phyloP scores from a whole-genome alignment of 192 early-diverging fungal species.

The Rhizoclosmatium globosum region DNA sequence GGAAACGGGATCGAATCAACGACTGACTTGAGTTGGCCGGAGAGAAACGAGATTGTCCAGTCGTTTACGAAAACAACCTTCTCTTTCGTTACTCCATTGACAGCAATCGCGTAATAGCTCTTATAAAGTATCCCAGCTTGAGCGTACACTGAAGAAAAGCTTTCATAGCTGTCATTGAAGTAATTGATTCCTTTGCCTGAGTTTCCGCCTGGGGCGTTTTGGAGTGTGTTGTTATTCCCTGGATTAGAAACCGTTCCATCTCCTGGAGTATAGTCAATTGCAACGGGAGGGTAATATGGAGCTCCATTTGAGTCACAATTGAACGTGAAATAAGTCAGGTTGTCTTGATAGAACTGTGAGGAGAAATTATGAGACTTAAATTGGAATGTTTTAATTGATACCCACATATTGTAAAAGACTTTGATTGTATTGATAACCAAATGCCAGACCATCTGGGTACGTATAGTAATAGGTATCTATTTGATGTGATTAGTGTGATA shows the following conservation, averaged over 20 bases:
- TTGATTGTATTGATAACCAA: too few relatives aligned
- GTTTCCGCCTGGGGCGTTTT: not conserved
- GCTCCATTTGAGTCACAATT: not conserved
- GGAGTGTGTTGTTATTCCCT: constrained; percentile 7
- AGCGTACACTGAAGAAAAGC: not conserved
- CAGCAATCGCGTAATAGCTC: not conserved
- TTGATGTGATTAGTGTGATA: too few relatives aligned
- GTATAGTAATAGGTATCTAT: too few relatives aligned
- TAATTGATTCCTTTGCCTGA: not conserved
- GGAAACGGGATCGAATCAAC: constrained; percentile 3
- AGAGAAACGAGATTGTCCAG: not conserved
- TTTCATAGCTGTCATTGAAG: not conserved
- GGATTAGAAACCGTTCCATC: not conserved
- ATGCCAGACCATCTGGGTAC: too few relatives aligned
- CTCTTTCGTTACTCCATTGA: not conserved
- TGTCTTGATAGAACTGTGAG: not conserved
- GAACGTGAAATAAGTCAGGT: not conserved
- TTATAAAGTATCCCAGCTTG: not conserved
- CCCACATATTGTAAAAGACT: too few relatives aligned
- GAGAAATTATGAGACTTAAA: not conserved
- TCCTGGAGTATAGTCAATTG: not conserved
- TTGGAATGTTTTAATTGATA: not conserved
- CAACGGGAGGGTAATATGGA: not conserved
- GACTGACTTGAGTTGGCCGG: not conserved
- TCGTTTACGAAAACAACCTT: not conserved